Evolutionary conservation across 2,329 filamentous ascomycete species (phyloP).

Genomic region (Knufia fluminis): DNA sequence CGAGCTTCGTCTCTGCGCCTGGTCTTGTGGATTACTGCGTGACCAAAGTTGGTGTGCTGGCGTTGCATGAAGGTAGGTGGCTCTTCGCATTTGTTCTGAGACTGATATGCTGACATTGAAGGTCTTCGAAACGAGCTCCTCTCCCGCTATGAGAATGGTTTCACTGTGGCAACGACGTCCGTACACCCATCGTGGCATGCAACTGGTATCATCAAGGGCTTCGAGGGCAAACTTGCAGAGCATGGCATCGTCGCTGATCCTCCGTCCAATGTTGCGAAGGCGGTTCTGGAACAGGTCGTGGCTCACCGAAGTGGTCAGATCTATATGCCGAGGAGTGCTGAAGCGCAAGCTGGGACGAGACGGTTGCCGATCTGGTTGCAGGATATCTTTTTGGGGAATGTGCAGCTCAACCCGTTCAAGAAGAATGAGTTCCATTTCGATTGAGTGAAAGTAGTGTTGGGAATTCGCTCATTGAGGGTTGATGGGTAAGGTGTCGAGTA

Average conservation of each 20-base stretch:
- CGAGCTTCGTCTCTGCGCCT: conserved; percentile 52
- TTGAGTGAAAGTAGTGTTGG: not conserved
- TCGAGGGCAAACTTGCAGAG: conserved; percentile 49
- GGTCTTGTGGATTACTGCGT: conserved; percentile 60
- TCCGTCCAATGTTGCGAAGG: conserved; percentile 50
- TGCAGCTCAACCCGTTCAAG: conserved; percentile 3
- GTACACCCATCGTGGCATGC: conserved; percentile 21
- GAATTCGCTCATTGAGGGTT: not conserved
- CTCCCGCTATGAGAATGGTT: conserved; percentile 40
- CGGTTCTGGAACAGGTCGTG: conserved; percentile 45
- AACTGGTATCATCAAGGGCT: conserved; percentile 26
- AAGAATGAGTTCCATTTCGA: not conserved
- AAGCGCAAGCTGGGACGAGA: conserved; percentile 7
- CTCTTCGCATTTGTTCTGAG: not conserved
- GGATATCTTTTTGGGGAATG: conserved; percentile 10
- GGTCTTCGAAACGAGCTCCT: conserved; percentile 47
- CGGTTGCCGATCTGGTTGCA: conserved; percentile 18
- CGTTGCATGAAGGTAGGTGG: conserved; percentile 54
- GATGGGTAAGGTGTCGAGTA: too few species aligned
- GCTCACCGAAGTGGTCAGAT: conserved; percentile 18
- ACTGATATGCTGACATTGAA: conserved; percentile 19
- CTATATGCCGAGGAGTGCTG: conserved; percentile 17
- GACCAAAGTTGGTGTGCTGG: conserved; percentile 56
- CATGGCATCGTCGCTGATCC: conserved; percentile 34
- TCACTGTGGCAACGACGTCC: conserved; percentile 16